Conservation (phyloP, 179 eudicot genomes). For the Camellia oleifera region DNA sequence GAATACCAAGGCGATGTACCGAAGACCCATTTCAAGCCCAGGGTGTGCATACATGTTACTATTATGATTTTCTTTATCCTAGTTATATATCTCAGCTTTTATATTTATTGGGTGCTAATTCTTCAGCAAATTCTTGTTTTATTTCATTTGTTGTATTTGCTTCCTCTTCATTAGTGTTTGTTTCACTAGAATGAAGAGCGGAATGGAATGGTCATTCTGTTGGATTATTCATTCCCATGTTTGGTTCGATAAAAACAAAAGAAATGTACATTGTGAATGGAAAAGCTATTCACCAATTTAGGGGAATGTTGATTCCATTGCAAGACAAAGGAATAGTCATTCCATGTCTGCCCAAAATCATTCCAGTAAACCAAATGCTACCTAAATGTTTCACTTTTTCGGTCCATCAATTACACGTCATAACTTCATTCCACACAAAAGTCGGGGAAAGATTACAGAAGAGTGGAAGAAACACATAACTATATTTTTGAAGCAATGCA, state of each 20-base stretch:
- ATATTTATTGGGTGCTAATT: neutral
- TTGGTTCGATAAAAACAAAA: too few relatives aligned
- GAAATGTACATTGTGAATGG: too few relatives aligned
- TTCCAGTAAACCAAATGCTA: too few relatives aligned
- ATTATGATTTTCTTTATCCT: neutral
- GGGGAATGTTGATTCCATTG: too few relatives aligned
- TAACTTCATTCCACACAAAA: neutral
- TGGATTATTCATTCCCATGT: too few relatives aligned
- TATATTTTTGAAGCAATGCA: neutral
- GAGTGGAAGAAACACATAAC: neutral
- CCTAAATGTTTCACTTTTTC: neutral
- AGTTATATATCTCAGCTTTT: neutral
- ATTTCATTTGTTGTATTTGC: neutral
- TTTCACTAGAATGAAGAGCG: too few relatives aligned
- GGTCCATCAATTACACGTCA: neutral
- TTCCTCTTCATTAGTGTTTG: too few relatives aligned
- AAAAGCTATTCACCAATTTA: too few relatives aligned
- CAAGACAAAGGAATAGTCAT: too few relatives aligned
- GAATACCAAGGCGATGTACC: conserved; percentile 78
- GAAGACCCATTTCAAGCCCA: conserved; percentile 71
- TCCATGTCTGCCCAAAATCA: too few relatives aligned
- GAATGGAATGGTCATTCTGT: too few relatives aligned
- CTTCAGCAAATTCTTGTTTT: conserved; percentile 1
- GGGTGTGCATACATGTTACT: conserved; percentile 46
- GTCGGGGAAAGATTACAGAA: neutral